These are phyloP conservation scores for Phytophthora cryptogea DNA, from an alignment of 352 stramenopile genomes.

Conservation along the genomic window DNA sequence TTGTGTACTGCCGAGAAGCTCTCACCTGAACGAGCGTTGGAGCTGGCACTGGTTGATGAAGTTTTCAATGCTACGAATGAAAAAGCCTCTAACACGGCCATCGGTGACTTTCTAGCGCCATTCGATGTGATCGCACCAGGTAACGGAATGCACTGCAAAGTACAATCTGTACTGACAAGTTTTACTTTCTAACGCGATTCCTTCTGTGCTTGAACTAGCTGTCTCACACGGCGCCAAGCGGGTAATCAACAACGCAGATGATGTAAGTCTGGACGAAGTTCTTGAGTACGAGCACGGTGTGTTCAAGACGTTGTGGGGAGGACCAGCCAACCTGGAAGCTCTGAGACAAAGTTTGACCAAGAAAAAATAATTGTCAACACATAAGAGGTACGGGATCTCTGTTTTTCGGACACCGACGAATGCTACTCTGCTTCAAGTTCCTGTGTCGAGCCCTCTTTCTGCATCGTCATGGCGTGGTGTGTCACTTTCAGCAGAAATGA, in stretches of 20 bases:
- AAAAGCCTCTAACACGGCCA: constrained; percentile 22
- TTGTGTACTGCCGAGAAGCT: constrained; percentile 75
- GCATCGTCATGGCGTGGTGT: constrained; percentile 2
- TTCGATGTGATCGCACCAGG: constrained; percentile 61
- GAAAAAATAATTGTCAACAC: constrained; percentile 18
- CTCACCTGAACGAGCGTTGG: constrained; percentile 42
- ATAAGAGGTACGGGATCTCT: background rate
- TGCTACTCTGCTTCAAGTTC: background rate
- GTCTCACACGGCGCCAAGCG: constrained; percentile 73
- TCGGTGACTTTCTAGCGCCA: constrained; percentile 50
- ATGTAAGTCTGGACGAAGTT: constrained; percentile 65
- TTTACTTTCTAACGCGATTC: background rate
- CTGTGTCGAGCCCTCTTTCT: background rate
- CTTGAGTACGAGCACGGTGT: constrained; percentile 65
- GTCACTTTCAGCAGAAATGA: constrained; percentile 49
- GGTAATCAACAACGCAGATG: constrained; percentile 69
- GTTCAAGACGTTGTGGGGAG: constrained; percentile 78
- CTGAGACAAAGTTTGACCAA: constrained; percentile 56
- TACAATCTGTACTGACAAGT: no score
- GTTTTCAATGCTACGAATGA: constrained; percentile 48
- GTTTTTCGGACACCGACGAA: background rate
- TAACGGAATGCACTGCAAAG: constrained; percentile 10
- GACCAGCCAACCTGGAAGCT: constrained; percentile 70
- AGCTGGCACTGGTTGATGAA: constrained; percentile 70
- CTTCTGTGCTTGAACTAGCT: constrained; percentile 33